These are phyloP conservation scores for Neurospora sp. DNA, from an alignment of 495 filamentous ascomycete genomes.

Conservation along the genomic window DNA sequence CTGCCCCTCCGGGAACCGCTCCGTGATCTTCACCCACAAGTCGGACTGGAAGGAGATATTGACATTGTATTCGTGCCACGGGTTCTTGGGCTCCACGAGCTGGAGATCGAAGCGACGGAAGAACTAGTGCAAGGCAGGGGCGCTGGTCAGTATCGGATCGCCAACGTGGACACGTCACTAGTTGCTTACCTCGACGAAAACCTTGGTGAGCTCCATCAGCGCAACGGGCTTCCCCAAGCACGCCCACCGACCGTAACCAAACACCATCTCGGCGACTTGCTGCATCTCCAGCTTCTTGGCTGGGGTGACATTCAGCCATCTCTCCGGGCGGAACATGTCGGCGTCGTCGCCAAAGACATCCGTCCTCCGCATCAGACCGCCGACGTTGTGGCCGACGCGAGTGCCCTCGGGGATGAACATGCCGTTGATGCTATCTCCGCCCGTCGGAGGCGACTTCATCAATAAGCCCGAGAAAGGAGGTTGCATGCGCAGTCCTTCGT, in stretches of 20 bases:
- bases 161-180: background rate
- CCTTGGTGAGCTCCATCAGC: conserved; percentile 39
- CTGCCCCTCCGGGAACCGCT: background rate
- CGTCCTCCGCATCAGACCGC: conserved; percentile 15
- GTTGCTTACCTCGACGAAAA: conserved; percentile 38
- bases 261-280: conserved; percentile 13
- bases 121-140: background rate
- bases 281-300: conserved; percentile 25
- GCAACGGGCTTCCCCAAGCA: conserved; percentile 32
- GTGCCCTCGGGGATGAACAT: conserved; percentile 43
- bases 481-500: conserved; percentile 39
- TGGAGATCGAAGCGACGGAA: conserved; percentile 35
- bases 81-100: conserved; percentile 31
- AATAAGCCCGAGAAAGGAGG: conserved; percentile 28
- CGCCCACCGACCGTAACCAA: conserved; percentile 24
- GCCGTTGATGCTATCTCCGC: conserved; percentile 41
- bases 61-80: conserved; percentile 16
- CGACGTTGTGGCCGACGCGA: conserved; percentile 39
- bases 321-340: conserved; percentile 38
- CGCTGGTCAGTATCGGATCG: background rate
- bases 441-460: conserved; percentile 36
- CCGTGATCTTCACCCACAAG: background rate
- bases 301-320: conserved; percentile 27
- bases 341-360: conserved; percentile 29
- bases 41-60: background rate